Percentiles rank a stretch among this genome's conserved stretches.
phyloP scores from a whole-genome alignment of 257 asterid genomes.

The Ocimum tenuiflorum region DNA sequence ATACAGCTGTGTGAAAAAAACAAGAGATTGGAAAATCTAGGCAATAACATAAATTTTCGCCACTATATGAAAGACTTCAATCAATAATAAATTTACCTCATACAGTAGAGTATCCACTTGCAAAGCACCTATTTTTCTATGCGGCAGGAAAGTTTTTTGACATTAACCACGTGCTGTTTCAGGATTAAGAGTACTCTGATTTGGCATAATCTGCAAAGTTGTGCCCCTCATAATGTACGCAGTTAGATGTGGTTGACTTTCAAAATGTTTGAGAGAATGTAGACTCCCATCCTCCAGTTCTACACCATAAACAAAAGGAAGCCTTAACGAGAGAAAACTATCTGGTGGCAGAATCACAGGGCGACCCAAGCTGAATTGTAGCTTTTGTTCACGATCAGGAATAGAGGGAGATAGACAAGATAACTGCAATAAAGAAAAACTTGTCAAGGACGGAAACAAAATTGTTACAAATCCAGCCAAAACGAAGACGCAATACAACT shows the following conservation, averaged over 20 bases:
- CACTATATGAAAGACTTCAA: not conserved
- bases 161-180: constrained; percentile 30
- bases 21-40: not conserved
- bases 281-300: constrained; percentile 65
- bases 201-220: constrained; percentile 52
- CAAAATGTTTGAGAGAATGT: constrained; percentile 65
- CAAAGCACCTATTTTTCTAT: constrained; percentile 16
- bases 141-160: constrained; percentile 21
- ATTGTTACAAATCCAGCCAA: not conserved
- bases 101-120: constrained; percentile 13
- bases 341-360: constrained; percentile 87
- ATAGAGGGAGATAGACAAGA: constrained; percentile 69
- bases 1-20: not conserved
- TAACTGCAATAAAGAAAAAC: constrained; percentile 38
- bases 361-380: constrained; percentile 76
- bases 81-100: constrained; percentile 26
- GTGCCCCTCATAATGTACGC: constrained; percentile 74
- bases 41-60: not conserved
- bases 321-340: constrained; percentile 84
- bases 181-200: constrained; percentile 38
- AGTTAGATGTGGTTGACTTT: constrained; percentile 72
- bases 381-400: constrained; percentile 60
- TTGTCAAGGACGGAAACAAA: constrained; percentile 11
- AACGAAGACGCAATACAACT: not conserved
- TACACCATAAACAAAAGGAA: constrained; percentile 80